Base-by-base conservation (phyloP, 1,284 basidiomycete genomes). In the Crepidotus sp. region DNA sequence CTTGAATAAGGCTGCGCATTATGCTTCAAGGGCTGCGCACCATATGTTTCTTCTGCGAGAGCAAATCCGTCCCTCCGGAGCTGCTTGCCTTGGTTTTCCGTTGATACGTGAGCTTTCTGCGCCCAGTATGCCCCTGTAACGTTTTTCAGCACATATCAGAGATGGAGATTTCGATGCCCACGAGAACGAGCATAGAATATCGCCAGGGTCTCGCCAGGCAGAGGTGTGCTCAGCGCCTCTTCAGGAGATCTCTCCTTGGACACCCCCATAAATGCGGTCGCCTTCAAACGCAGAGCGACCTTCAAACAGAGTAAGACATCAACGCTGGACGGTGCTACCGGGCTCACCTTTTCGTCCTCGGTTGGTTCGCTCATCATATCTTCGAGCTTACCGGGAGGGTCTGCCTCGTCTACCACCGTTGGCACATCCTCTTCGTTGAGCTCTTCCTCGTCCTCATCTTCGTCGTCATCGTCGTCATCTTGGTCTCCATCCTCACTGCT, bases 121-220 rank as follows among this genome's bases (percentile, higher is more conserved):
- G 84, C 73, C 92, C 92, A 96, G 59, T 86, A 83, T 51, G 84
- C 80, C 6, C 80, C 82, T 85, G 39, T 8, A 19, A 41, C 6
- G 4, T 18, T 14, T 0, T 17, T 38, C 35, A 46, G 39, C 37
- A 27, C 22, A 24, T 17, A 21, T 24, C 15, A 39, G 8, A 18
- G 22, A 17, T 6, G 21, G 32, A 32, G 14, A 40, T 59, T 21
- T 11, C 4, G 6, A 8, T 25, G 15, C 40, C 27, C 19, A 79
- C 83, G 73, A 4, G 83, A 83, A 5, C 92, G 77, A 9, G 83
- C 78, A 58, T 93, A 96, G 62, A 95, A 95, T 61, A 75, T 71
- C 0, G 87, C 81, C 6, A 95, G 63, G 0, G 83, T 88, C 61
- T 96, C 93, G n/a, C 90, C 89, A 0, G 91, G 89, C 5, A 84